These are phyloP conservation scores for Hymenoscyphus occultus DNA, from an alignment of 2,329 filamentous ascomycete genomes.

Conservation along the genomic window DNA sequence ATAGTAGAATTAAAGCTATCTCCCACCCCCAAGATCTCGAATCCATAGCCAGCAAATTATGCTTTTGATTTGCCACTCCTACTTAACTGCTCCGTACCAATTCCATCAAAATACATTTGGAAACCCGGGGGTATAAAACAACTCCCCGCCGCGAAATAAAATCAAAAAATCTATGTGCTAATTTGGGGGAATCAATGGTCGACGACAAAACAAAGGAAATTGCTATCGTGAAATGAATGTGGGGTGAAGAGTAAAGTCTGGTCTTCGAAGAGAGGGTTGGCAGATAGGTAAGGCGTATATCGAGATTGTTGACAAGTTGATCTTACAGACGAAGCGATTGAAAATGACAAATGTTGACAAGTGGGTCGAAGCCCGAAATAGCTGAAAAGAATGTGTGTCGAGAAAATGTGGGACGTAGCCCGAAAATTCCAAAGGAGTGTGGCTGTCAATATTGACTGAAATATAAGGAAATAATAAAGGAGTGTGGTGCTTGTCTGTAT, in stretches of 20 bases:
- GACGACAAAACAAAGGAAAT: conserved; percentile 17
- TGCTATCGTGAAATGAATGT: conserved; percentile 6
- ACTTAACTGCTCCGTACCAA: conserved; percentile 1
- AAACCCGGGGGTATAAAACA: neutral
- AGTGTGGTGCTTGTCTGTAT: conserved; percentile 35
- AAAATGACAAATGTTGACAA: conserved; percentile 17
- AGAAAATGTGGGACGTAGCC: conserved; percentile 28
- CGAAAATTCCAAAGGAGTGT: conserved; percentile 35
- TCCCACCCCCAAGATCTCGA: conserved; percentile 4
- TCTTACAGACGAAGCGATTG: conserved; percentile 24
- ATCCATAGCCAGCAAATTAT: conserved; percentile 3
- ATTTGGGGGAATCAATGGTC: conserved; percentile 25
- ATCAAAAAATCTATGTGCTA: conserved; percentile 26
- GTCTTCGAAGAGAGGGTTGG: neutral
- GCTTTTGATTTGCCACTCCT: neutral
- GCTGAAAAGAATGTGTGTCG: conserved; percentile 29
- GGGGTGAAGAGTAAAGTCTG: conserved; percentile 1
- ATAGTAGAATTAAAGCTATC: neutral
- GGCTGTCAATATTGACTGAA: conserved; percentile 28
- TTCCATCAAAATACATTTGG: neutral
- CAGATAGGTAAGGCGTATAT: conserved; percentile 7
- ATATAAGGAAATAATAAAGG: conserved; percentile 31
- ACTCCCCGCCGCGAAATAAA: conserved; percentile 8
- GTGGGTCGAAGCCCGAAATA: conserved; percentile 25
- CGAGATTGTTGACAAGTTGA: conserved; percentile 6